Base-by-base conservation (phyloP, 805 yeast genomes). In the Ogataea methanolica region DNA sequence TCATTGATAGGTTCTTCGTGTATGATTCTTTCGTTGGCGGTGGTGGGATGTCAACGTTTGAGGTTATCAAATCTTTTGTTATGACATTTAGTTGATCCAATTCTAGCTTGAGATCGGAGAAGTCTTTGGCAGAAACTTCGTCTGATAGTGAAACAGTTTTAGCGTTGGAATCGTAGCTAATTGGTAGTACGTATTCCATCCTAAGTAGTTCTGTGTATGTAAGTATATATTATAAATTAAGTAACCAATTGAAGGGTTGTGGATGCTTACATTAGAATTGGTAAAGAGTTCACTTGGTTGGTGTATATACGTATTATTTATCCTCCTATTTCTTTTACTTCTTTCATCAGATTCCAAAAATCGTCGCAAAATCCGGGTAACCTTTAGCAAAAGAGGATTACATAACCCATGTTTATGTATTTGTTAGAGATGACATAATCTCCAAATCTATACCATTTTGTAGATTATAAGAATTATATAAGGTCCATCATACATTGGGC, bases 1-100 rank as follows among this genome's bases (percentile, higher is more conserved):
- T 73, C 48, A 77, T 73, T n/a, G 80, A 55, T 63, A 76, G 51
- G 58, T 78, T 73, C 65, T 76, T 67, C 71, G 82, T 70, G 76
- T 79, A 73, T 59, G 75, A 59, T 67, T 82, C 74, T 57, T 73
- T 67, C 48, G 83, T 60, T 63, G 91, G 74, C 5, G 65, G 61
- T 16, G 79, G 76, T 22, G 84, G 84, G 3, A 84, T 74, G 26
- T 75, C 75, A 9, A 71, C 70, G 42, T 70, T 65, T 14, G 69
- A 63, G 46, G 72, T 70, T 36, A 78, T 70, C 33, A 76, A 60
- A 46, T 80, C 83, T 36, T 60, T 58, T 23, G 65, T 47, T 16
- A 70, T 43, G 12, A 62, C 53, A 54, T 71, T 70, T 22, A 69
- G 52, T 47, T 70, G 73, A 5, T 53, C 26, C 26, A 70, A 44